Evolutionary conservation across 1,139 yeast genomes (phyloP).

Genomic region (Saccharomyces pastorianus): DNA sequence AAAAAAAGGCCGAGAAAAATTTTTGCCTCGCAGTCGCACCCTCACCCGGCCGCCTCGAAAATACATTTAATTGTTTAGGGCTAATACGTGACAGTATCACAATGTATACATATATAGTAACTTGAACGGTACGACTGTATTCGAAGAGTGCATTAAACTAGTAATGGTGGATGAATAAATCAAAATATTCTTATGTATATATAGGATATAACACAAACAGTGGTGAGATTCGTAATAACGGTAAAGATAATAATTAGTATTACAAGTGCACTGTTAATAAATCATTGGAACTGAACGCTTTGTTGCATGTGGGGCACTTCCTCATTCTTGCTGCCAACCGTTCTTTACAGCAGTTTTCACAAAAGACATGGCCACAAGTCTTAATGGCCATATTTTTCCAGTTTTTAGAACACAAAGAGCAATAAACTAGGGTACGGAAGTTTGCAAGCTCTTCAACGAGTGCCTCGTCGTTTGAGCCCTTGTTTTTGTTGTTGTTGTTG

Average conservation of each 20-base stretch:
- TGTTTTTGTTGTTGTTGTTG: slow-evolving; percentile 11
- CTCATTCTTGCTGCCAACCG: slow-evolving; percentile 84
- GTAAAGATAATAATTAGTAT: background rate
- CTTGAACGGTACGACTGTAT: too few species aligned
- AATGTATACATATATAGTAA: too few species aligned
- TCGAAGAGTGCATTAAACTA: too few species aligned
- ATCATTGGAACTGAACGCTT: slow-evolving; percentile 82
- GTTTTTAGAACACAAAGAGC: slow-evolving; percentile 86
- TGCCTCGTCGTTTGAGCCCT: slow-evolving; percentile 8
- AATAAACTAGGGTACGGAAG: slow-evolving; percentile 78
- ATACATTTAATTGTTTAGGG: background rate
- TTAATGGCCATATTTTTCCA: slow-evolving; percentile 90
- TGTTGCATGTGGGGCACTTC: slow-evolving; percentile 89
- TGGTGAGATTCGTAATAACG: background rate
- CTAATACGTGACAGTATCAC: background rate
- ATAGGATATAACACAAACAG: background rate
- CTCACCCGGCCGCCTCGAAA: background rate
- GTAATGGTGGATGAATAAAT: too few species aligned
- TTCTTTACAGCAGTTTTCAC: slow-evolving; percentile 80
- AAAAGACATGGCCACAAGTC: slow-evolving; percentile 92
- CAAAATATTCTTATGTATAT: background rate
- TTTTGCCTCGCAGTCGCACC: background rate
- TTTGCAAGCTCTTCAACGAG: slow-evolving; percentile 60
- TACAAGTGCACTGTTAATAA: slow-evolving; percentile 70
- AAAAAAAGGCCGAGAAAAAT: too few species aligned